A percentile compares a stretch with the other conserved stretches of the same genome.
These are phyloP conservation scores for Lachnum nothofagi DNA, from an alignment of 2,329 filamentous ascomycete species.

Conservation along the genomic window DNA sequence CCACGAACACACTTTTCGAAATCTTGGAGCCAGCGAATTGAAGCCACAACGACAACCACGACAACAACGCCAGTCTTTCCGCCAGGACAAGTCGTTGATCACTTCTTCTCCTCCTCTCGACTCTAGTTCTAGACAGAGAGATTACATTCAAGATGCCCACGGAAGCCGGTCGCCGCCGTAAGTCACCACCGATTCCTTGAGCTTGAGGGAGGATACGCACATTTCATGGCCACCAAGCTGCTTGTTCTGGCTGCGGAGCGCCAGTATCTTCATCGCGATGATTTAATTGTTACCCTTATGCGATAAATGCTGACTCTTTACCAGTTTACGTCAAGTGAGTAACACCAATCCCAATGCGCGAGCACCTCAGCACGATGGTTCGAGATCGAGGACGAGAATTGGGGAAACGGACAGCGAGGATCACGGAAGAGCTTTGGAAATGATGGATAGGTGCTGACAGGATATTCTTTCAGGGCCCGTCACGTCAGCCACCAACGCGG, in stretches of 20 bases:
- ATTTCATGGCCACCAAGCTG: neutral
- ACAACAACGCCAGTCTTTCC: conserved; percentile 32
- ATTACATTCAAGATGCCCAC: conserved; percentile 73
- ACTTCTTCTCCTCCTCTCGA: conserved; percentile 29
- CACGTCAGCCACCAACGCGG: conserved; percentile 97
- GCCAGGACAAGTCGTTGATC: conserved; percentile 30
- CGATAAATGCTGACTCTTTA: conserved; percentile 31
- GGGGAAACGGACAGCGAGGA: conserved; percentile 7
- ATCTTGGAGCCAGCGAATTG: conserved; percentile 13
- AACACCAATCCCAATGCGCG: conserved; percentile 22
- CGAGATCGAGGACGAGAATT: neutral
- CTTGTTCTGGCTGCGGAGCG: neutral
- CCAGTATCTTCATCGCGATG: neutral
- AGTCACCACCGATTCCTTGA: conserved; percentile 42
- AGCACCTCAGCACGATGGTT: neutral
- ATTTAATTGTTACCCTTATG: conserved; percentile 2
- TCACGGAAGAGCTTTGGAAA: conserved; percentile 1
- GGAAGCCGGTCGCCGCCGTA: conserved; percentile 82
- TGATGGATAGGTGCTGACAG: conserved; percentile 20
- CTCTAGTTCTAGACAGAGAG: conserved; percentile 42
- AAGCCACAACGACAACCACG: conserved; percentile 28
- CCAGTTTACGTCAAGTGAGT: conserved; percentile 89
- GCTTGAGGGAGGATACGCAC: neutral
- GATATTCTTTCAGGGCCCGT: conserved; percentile 65
- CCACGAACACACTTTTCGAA: conserved; percentile 5